Evolutionary conservation across 345 rosid genomes (phyloP).

Genomic region (Syzygium jambos): DNA sequence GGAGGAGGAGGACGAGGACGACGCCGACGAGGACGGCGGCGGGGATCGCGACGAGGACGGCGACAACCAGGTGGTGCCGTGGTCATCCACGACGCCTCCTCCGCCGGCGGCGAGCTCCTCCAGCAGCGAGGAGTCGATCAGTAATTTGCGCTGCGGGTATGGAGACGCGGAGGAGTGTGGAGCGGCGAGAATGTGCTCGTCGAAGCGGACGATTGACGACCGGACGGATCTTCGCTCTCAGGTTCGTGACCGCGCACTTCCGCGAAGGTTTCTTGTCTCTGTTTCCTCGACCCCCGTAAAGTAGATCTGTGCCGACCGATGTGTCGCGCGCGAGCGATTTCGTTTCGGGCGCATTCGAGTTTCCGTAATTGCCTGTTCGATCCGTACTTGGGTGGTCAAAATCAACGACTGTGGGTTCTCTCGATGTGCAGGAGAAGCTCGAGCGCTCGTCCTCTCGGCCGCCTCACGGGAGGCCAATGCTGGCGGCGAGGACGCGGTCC

Average conservation of each 20-base stretch:
- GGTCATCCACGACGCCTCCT: conserved; percentile 25
- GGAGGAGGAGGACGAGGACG: conserved; percentile 5
- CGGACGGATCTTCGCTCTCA: conserved; percentile 18
- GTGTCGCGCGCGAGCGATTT: not conserved
- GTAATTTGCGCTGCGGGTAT: not conserved
- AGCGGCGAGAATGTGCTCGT: not conserved
- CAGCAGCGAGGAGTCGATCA: conserved; percentile 18
- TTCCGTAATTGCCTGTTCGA: not conserved
- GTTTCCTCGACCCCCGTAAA: not conserved
- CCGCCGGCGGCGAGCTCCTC: conserved; percentile 32
- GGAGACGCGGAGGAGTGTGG: not conserved
- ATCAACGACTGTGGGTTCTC: not conserved
- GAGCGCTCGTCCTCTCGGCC: not conserved
- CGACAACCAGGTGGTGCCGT: conserved; percentile 56
- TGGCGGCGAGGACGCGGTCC: not conserved
- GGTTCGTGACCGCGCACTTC: conserved; percentile 3
- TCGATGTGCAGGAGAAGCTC: not conserved
- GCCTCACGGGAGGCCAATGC: not conserved
- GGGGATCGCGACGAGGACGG: conserved; percentile 12
- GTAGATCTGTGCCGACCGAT: not conserved
- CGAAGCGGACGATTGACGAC: conserved; percentile 15
- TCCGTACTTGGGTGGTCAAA: not conserved
- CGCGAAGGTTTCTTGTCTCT: not conserved
- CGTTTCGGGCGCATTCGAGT: not conserved
- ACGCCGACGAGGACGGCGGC: not conserved